Conservation (phyloP, 108 stramenopile genomes). For the Skeletonema tropicum region DNA sequence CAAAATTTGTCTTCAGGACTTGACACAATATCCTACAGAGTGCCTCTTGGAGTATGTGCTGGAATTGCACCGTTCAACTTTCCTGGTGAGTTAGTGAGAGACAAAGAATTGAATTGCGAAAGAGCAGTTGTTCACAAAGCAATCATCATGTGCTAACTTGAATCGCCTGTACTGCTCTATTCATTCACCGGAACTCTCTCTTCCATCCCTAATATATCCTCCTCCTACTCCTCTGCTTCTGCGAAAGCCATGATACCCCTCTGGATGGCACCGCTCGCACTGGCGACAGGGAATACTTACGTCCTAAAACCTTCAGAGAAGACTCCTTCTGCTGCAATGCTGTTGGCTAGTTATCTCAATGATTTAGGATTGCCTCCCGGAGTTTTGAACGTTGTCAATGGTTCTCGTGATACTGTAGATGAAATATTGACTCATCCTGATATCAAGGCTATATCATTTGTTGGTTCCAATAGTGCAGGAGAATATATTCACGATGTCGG, state of each 20-base stretch:
- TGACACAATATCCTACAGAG: slow-evolving; percentile 88
- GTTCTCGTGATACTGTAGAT: slow-evolving; percentile 81
- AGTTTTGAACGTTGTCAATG: slow-evolving; percentile 94
- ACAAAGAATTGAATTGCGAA: too few species aligned
- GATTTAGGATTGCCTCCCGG: slow-evolving; percentile 92
- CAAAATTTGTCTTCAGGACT: slow-evolving; percentile 72
- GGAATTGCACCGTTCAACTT: slow-evolving; percentile 96
- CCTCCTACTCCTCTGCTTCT: too few species aligned
- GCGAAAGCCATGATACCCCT: slow-evolving; percentile 92
- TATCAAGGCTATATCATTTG: slow-evolving; percentile 93
- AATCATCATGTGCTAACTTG: too few species aligned
- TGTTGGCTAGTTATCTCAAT: slow-evolving; percentile 80
- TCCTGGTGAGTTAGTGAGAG: slow-evolving; percentile 34
- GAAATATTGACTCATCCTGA: slow-evolving; percentile 81
- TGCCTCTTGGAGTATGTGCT: slow-evolving; percentile 93
- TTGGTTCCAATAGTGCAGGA: slow-evolving; percentile 89
- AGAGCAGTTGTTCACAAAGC: too few species aligned
- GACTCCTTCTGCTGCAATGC: slow-evolving; percentile 64
- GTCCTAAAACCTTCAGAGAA: slow-evolving; percentile 90
- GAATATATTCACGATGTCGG: slow-evolving; percentile 89
- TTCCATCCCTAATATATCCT: too few species aligned
- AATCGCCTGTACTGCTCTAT: too few species aligned
- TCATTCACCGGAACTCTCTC: too few species aligned
- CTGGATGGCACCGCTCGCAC: slow-evolving; percentile 94
- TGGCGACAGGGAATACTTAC: slow-evolving; percentile 75